Percentiles rank a stretch among this genome's conserved stretches.
These are phyloP conservation scores for Anisogramma anomala DNA, from an alignment of 2,329 filamentous ascomycete species.

Conservation along the genomic window DNA sequence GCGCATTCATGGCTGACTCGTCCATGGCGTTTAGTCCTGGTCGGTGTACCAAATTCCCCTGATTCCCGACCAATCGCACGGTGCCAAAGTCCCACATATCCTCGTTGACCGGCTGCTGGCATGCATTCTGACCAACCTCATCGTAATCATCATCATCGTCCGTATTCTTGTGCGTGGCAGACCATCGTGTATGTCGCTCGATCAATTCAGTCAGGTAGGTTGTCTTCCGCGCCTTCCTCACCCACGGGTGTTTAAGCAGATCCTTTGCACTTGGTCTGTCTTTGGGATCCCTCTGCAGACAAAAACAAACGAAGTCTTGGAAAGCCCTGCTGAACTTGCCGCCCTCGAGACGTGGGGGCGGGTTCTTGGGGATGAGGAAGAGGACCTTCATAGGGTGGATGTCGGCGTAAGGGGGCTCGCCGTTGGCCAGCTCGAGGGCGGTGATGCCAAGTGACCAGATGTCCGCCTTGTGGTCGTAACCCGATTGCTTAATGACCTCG, in stretches of 20 bases:
- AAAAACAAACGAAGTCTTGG: constrained; percentile 75
- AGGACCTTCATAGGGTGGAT: constrained; percentile 98
- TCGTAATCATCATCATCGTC: constrained; percentile 55
- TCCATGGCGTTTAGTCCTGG: constrained; percentile 62
- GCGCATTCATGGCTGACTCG: constrained; percentile 67
- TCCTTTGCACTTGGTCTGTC: constrained; percentile 82
- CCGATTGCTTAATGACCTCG: constrained; percentile 96
- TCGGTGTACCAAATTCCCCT: constrained; percentile 43
- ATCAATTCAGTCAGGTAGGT: constrained; percentile 96
- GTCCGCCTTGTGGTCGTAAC: constrained; percentile 95
- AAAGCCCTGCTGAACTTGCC: constrained; percentile 73
- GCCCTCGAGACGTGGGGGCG: constrained; percentile 61
- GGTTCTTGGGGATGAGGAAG: constrained; percentile 91
- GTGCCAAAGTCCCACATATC: constrained; percentile 99
- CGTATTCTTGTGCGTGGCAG: constrained; percentile 60
- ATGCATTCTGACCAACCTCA: constrained; percentile 34
- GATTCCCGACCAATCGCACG: constrained; percentile 65
- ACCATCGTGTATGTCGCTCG: constrained; percentile 79
- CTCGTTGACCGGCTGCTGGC: constrained; percentile 53
- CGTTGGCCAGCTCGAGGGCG: constrained; percentile 79
- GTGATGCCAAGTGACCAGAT: constrained; percentile 97
- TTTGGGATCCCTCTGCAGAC: constrained; percentile 77
- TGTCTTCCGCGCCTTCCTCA: constrained; percentile 84
- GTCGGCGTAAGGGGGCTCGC: constrained; percentile 88
- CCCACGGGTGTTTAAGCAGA: constrained; percentile 78